Evolutionary conservation across 148 eudicot species (phyloP).

Genomic region (Rhododendron griersonianum): DNA sequence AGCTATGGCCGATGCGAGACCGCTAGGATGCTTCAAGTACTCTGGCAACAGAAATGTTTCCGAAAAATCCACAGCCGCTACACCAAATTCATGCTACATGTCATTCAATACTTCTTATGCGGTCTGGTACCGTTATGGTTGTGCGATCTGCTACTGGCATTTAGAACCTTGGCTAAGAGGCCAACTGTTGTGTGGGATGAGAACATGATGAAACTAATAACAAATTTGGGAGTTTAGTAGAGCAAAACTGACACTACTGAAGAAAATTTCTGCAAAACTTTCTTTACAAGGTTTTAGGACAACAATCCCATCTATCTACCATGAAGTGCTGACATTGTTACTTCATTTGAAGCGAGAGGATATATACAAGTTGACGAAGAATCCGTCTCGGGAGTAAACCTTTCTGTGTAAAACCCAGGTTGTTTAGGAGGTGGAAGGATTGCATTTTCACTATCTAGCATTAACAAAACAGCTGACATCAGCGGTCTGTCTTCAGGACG

Average conservation of each 20-base stretch:
- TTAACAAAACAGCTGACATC: conserved; percentile 1
- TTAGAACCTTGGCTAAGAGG: background rate
- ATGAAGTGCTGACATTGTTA: background rate
- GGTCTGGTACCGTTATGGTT: too few relatives aligned
- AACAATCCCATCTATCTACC: background rate
- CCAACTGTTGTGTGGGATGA: background rate
- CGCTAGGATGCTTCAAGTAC: too few relatives aligned
- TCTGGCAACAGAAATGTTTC: too few relatives aligned
- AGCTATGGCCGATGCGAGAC: too few relatives aligned
- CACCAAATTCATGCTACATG: too few relatives aligned
- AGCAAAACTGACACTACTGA: background rate
- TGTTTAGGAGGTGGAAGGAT: conserved; percentile 1
- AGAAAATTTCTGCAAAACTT: background rate
- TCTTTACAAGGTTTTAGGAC: background rate
- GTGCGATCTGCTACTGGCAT: too few relatives aligned
- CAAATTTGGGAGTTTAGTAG: background rate
- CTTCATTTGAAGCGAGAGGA: background rate
- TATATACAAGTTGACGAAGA: background rate
- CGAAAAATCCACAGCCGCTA: too few relatives aligned
- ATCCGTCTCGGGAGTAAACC: background rate
- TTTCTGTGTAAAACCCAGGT: conserved; percentile 3
- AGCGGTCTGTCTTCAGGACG: conserved; percentile 7
- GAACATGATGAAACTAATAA: background rate
- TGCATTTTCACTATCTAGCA: background rate
- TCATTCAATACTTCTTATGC: too few relatives aligned